phyloP scores from a whole-genome alignment of 2,329 filamentous ascomycete species.

The Fonsecaea multimorphosa region DNA sequence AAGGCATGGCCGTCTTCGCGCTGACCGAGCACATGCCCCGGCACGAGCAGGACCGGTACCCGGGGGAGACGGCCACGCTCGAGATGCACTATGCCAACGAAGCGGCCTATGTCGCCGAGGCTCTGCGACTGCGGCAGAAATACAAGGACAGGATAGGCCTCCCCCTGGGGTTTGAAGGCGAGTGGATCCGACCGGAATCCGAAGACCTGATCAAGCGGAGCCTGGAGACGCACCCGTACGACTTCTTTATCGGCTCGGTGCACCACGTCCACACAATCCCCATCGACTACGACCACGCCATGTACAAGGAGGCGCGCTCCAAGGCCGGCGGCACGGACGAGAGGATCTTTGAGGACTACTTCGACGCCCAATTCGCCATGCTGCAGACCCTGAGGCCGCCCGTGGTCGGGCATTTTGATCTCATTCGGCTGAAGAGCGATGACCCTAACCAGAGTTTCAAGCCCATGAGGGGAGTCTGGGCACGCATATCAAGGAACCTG shows the following conservation, averaged over 20 bases:
- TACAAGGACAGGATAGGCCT: conserved; percentile 77
- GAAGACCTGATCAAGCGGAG: conserved; percentile 66
- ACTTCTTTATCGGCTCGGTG: conserved; percentile 91
- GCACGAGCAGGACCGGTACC: conserved; percentile 79
- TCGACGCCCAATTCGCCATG: conserved; percentile 86
- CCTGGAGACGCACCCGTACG: conserved; percentile 67
- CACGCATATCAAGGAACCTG: conserved; percentile 75
- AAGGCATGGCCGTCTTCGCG: conserved; percentile 81
- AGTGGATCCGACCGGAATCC: conserved; percentile 80
- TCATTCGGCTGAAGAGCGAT: conserved; percentile 80
- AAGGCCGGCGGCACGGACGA: conserved; percentile 69
- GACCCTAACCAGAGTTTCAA: conserved; percentile 68
- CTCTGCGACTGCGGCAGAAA: conserved; percentile 70
- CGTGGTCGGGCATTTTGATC: conserved; percentile 92
- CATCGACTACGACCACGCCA: conserved; percentile 79
- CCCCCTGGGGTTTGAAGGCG: conserved; percentile 87
- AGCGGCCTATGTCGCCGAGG: conserved; percentile 74
- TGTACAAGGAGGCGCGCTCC: conserved; percentile 69
- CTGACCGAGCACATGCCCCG: conserved; percentile 97
- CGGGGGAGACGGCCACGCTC: conserved; percentile 72
- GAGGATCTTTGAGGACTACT: conserved; percentile 80
- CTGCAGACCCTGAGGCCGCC: conserved; percentile 71
- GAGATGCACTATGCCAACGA: conserved; percentile 53
- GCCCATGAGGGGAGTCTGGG: conserved; percentile 71
- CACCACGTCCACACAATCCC: conserved; percentile 87